These are phyloP conservation scores for Pyrenophora teres DNA, from an alignment of 2,329 filamentous ascomycete species.

Conservation along the genomic window DNA sequence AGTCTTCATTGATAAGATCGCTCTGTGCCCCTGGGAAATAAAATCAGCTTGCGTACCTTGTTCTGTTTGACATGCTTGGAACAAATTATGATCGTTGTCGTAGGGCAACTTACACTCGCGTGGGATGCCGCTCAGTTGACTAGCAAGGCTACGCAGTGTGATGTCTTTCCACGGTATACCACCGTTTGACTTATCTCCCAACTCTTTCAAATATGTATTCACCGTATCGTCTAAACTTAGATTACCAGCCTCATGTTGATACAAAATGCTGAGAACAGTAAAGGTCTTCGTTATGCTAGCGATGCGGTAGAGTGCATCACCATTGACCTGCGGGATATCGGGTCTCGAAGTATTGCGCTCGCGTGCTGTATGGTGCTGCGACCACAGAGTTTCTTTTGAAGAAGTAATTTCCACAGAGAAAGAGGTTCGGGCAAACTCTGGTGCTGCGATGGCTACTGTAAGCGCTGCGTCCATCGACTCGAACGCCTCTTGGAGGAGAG, in stretches of 20 bases:
- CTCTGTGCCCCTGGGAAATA: constrained; percentile 32
- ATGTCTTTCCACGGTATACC: constrained; percentile 50
- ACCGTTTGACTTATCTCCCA: constrained; percentile 35
- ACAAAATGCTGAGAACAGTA: constrained; percentile 40
- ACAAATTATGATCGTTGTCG: neutral
- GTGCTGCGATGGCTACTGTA: constrained; percentile 27
- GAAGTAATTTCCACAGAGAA: constrained; percentile 51
- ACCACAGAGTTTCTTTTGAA: constrained; percentile 45
- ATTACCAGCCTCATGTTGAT: constrained; percentile 42
- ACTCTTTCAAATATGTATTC: constrained; percentile 39
- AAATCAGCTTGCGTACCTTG: constrained; percentile 35
- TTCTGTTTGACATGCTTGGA: constrained; percentile 15
- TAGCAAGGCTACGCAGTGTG: constrained; percentile 50
- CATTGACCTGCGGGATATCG: constrained; percentile 44
- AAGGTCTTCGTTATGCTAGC: constrained; percentile 46
- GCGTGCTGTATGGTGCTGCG: constrained; percentile 46
- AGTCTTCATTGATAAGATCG: constrained; percentile 32
- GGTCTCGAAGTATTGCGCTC: constrained; percentile 44
- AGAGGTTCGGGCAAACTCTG: constrained; percentile 43
- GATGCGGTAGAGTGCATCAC: constrained; percentile 49
- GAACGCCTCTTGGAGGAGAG: constrained; percentile 39
- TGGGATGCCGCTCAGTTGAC: constrained; percentile 51
- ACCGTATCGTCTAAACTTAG: constrained; percentile 43
- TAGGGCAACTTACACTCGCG: constrained; percentile 41
- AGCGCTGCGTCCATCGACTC: constrained; percentile 34